Conservation (phyloP, 345 rosid species). For the Citrus sp. region DNA sequence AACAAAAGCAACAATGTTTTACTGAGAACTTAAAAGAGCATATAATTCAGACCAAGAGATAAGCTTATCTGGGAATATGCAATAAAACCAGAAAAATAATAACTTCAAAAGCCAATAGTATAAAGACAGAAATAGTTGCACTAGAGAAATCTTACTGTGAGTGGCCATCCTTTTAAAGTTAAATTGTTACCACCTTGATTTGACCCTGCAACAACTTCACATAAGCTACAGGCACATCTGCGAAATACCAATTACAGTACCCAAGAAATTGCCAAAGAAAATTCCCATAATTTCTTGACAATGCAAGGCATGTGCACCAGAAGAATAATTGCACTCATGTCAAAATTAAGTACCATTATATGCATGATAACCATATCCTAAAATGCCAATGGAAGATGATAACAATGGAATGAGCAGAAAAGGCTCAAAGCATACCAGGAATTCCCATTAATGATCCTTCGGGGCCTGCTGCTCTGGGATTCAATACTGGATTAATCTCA, state of each 20-base stretch:
- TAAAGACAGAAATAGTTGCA: background rate
- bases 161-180: conserved; percentile 96
- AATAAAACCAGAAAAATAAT: background rate
- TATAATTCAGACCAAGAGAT: background rate
- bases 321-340: background rate
- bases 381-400: conserved; percentile 4
- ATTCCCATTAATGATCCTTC: conserved; percentile 93
- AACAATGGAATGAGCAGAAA: conserved; percentile 1
- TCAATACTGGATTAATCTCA: conserved; percentile 83
- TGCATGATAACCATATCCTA: conserved; percentile 9
- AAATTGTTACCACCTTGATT: conserved; percentile 84
- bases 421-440: conserved; percentile 52
- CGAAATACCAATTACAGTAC: background rate
- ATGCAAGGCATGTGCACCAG: background rate
- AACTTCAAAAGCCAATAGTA: background rate
- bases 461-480: conserved; percentile 79
- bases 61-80: background rate
- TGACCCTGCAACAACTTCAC: conserved; percentile 56
- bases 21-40: background rate
- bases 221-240: conserved; percentile 12
- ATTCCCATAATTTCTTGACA: background rate
- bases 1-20: background rate
- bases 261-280: background rate
- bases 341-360: background rate
- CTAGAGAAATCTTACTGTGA: conserved; percentile 55